Percentiles rank a stretch among this genome's conserved stretches.
phyloP scores from a whole-genome alignment of 2,329 filamentous ascomycete species.

The Hymenoscyphus repandus region DNA sequence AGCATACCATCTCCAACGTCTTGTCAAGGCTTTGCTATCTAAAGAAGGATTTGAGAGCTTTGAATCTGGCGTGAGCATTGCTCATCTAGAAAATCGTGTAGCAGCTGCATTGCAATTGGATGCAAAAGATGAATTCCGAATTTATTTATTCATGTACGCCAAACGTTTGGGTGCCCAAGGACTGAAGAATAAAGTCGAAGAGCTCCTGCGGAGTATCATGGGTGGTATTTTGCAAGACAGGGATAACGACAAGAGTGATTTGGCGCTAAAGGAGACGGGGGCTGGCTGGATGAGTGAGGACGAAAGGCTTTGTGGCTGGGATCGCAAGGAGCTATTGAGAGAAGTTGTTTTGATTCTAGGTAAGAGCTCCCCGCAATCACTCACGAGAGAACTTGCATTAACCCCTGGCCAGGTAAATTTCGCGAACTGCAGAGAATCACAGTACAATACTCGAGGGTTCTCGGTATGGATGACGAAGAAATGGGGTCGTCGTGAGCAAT shows the following conservation, averaged over 20 bases:
- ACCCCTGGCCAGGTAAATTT: conserved; percentile 67
- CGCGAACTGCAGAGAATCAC: conserved; percentile 89
- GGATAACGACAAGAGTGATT: conserved; percentile 30
- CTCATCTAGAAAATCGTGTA: conserved; percentile 90
- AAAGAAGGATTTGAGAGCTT: conserved; percentile 89
- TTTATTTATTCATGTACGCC: conserved; percentile 97
- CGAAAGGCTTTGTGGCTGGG: conserved; percentile 83
- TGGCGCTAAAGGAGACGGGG: background rate
- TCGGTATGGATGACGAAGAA: conserved; percentile 49
- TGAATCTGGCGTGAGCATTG: conserved; percentile 85
- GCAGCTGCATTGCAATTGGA: conserved; percentile 81
- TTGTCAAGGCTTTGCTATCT: conserved; percentile 83
- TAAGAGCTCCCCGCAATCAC: conserved; percentile 39
- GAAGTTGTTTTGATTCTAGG: conserved; percentile 90
- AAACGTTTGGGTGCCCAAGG: conserved; percentile 92
- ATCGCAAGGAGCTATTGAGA: conserved; percentile 78
- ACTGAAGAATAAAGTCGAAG: conserved; percentile 82
- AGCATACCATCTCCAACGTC: conserved; percentile 82
- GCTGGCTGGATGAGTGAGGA: conserved; percentile 61
- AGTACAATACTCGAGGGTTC: conserved; percentile 86
- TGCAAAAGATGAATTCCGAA: conserved; percentile 84
- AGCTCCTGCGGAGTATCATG: conserved; percentile 76
- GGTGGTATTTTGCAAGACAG: conserved; percentile 65
- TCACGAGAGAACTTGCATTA: conserved; percentile 13
- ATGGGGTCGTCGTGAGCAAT: conserved; percentile 13